Evolutionary conservation across 768 basidiomycete genomes (phyloP).

Genomic region (Imleria badia): DNA sequence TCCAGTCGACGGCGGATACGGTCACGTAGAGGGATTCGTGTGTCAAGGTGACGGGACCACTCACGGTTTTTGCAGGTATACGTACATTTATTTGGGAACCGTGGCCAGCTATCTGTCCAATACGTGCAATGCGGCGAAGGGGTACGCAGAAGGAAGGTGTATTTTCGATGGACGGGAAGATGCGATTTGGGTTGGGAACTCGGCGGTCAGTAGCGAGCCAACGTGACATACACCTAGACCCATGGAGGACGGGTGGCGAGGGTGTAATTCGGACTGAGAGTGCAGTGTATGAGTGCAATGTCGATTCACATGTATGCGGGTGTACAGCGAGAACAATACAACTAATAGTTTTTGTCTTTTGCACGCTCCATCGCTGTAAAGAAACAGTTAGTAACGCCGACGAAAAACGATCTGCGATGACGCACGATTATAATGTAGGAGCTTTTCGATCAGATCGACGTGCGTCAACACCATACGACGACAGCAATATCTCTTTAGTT

Average conservation of each 20-base stretch:
- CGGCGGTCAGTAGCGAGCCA: background rate
- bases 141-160: background rate
- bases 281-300: background rate
- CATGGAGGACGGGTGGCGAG: background rate
- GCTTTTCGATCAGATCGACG: constrained; percentile 96
- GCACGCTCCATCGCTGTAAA: constrained; percentile 33
- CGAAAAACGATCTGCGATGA: constrained; percentile 30
- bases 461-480: constrained; percentile 96
- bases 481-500: constrained; percentile 94
- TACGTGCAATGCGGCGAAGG: background rate
- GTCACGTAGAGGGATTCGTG: background rate
- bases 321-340: background rate
- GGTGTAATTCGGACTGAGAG: background rate
- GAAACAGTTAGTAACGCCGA: background rate
- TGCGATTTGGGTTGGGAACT: background rate
- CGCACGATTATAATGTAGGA: constrained; percentile 92
- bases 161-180: constrained; percentile 6
- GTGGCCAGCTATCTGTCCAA: background rate
- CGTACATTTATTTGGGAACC: background rate
- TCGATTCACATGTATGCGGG: background rate
- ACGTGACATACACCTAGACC: background rate
- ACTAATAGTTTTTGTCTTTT: constrained; percentile 29
- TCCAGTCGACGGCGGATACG: constrained; percentile 7
- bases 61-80: constrained; percentile 7
- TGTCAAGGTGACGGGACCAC: background rate